Evolutionary conservation across 305 asterid genomes (phyloP).

Genomic region (Coffea humblotiana): DNA sequence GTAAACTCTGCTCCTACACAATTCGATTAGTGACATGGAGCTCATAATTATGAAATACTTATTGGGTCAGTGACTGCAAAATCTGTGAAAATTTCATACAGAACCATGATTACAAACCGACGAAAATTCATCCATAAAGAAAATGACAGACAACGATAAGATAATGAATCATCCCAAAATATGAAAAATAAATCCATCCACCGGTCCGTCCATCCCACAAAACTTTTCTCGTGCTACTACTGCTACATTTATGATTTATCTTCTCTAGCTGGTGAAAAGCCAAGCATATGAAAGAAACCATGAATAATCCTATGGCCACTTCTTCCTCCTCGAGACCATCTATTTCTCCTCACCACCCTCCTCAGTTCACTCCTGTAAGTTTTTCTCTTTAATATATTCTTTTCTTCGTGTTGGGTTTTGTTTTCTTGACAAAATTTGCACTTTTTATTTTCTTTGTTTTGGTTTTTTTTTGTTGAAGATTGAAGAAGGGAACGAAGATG

Average conservation of each 20-base stretch:
- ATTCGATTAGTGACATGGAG: neutral
- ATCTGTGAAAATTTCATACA: conserved; percentile 19
- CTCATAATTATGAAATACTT: neutral
- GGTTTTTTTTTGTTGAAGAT: conserved; percentile 38
- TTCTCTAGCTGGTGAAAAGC: neutral
- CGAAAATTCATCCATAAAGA: conserved; percentile 28
- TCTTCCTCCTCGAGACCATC: conserved; percentile 48
- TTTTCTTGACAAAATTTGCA: neutral
- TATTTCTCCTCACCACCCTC: conserved; percentile 60
- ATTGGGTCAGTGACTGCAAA: conserved; percentile 29
- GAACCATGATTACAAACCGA: conserved; percentile 36
- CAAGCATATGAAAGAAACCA: conserved; percentile 13
- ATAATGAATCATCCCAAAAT: conserved; percentile 8
- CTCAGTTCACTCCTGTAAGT: conserved; percentile 80
- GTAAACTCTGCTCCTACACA: conserved; percentile 2
- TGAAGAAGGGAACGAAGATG: conserved; percentile 92
- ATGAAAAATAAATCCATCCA: neutral
- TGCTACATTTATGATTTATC: neutral
- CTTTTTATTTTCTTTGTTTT: neutral
- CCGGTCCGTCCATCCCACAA: neutral
- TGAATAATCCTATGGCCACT: conserved; percentile 44
- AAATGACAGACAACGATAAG: conserved; percentile 24
- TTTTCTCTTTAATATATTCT: neutral
- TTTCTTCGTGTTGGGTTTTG: neutral
- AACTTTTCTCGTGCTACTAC: neutral